These are phyloP conservation scores for Trypanosoma cruzi DNA, from an alignment of 208 protist genomes.

Conservation along the genomic window DNA sequence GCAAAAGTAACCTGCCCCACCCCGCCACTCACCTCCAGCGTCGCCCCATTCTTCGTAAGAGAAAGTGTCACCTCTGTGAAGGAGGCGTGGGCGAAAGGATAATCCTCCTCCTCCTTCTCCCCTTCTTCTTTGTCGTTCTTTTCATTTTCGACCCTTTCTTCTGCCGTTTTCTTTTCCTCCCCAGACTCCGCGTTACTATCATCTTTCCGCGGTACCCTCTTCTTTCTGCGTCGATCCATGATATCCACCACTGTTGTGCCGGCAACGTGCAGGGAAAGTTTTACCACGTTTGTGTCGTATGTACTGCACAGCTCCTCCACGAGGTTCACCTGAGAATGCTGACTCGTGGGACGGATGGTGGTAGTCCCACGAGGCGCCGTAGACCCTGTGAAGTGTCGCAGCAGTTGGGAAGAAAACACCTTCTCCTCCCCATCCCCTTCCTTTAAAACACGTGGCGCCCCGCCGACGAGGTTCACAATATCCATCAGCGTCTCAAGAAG, in stretches of 20 bases:
- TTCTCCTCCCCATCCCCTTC: background rate
- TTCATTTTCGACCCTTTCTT: background rate
- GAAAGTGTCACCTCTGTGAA: constrained; percentile 48
- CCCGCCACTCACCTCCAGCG: constrained; percentile 60
- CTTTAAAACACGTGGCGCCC: constrained; percentile 27
- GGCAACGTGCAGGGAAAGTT: constrained; percentile 65
- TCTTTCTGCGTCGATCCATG: constrained; percentile 49
- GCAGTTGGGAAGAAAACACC: background rate
- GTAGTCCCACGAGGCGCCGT: background rate
- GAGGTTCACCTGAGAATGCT: constrained; percentile 14
- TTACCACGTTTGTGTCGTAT: constrained; percentile 45
- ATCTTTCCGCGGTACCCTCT: background rate
- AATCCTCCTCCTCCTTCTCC: constrained; percentile 38
- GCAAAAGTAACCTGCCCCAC: constrained; percentile 42
- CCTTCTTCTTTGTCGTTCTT: background rate
- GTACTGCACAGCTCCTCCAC: constrained; percentile 17
- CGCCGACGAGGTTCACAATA: constrained; percentile 66
- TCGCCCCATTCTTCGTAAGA: constrained; percentile 71
- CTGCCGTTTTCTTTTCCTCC: background rate
- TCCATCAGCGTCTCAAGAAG: constrained; percentile 81
- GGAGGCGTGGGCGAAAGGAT: constrained; percentile 47
- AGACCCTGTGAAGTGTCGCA: background rate
- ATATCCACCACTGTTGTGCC: constrained; percentile 57
- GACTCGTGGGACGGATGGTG: background rate
- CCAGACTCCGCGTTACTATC: background rate